Evolutionary conservation across 2,329 filamentous ascomycete species (phyloP), one percentile per base, ranked within the genome.

Genomic region (Hypoxylon sp.): DNA sequence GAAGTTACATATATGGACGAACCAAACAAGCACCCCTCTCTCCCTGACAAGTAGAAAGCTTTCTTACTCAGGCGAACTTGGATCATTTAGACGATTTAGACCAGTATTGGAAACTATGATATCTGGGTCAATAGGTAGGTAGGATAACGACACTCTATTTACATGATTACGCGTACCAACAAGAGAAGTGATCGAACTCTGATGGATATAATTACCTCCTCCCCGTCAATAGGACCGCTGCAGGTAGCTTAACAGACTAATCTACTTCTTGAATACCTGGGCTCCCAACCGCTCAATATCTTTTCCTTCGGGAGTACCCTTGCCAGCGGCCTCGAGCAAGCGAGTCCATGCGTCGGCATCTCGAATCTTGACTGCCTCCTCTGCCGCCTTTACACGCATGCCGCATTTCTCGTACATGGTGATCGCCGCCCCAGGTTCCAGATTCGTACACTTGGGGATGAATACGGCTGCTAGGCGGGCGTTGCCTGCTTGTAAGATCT

Each of bases 371-470:
- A 94, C 86, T 2, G 96, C 95, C 82, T 98, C 96, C 81, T 98
- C 95, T 3, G 92, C 96, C 2, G 96, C 96, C 81, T 93, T 94
- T 30, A 92, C 88, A 49, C 94, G 85, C 90, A 97, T 89, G 17
- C 95, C 95, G 79, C 96, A 98, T 82, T 97, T 97, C 75, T 97
- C 90, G 87, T 95, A 99, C 95, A 99, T 98, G 73, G 91, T 88
- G 61, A 97, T 91, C 2, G 91, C 85, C 74, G 94, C 92, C 2
- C 88, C 86, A 0, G 88, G 84, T 49, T 90, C 86, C 51, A 97
- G 79, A 61, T 85, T 85, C 14, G 90, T 91, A 82, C 95, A 98
- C 81, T 98, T 98, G 2, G 93, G 90, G 57, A 98, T 90, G 80
- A 98, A 98, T 4, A 89, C 80, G 0, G 91, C 88, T 1, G 96